Evolutionary conservation across 2,329 filamentous ascomycete genomes (phyloP), one percentile per base, ranked within the genome.

Genomic region (Cytospora mali): DNA sequence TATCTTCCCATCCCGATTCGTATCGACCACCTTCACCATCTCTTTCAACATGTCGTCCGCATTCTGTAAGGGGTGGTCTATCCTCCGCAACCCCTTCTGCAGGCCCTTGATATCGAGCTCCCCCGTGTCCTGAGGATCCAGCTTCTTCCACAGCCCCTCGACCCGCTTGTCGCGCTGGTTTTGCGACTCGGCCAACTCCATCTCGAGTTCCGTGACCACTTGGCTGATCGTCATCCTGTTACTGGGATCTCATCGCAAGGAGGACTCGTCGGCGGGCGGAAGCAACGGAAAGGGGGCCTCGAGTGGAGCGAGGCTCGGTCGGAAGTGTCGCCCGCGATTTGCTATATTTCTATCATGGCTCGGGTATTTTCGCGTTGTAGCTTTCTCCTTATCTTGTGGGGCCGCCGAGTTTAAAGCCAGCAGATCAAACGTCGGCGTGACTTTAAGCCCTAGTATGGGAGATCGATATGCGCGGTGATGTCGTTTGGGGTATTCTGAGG

Each of bases 1-100:
- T 70, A 99, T 98, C 71, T 88, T 89, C 67, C 94, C 92, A 75
- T 98, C 93, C 28, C 88, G 86, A 73, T 93, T 93, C 62, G 72
- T 90, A 73, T 99, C 95, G 66, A 97, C 93, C 65, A 89, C 85
- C 67, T 84, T 82, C 73, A 97, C 84, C 62, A 98, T 90, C 71
- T 90, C 88, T 72, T 86, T 84, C 66, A 99, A 83, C 81, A 98
- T 87, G 42, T 85, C 81, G 75, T 96, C 91, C 73, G 95, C 95
- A 82, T 97, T 95, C 80, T 97, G 96, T 72, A 99, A 76, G 56
- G 84, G 95, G 75, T 99, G 95, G 75, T 98, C 93, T 71, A 98
- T 92, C 76, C 88, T 91, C 74, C 83, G 87, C 72, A 99, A 79
- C 4, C 94, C 95, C 77, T 88, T 91, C 78, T 93, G 90, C 69